Percentiles rank a stretch among this genome's conserved stretches.
Conservation (phyloP, 1,284 basidiomycete genomes). For the Veloporphyrellus conicus region DNA sequence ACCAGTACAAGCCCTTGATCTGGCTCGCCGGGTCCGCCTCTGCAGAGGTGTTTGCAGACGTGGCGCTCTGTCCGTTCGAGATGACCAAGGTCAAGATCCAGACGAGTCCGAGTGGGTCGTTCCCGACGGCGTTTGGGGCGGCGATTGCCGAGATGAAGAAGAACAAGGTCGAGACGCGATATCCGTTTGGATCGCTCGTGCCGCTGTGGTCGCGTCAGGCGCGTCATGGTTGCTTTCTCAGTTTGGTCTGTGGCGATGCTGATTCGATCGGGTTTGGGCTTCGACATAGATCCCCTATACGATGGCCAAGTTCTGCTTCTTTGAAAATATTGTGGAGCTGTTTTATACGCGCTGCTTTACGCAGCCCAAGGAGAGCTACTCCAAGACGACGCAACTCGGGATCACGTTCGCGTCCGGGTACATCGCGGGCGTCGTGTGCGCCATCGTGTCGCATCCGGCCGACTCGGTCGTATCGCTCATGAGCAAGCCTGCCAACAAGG, state of each 20-base stretch:
- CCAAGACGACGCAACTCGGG: constrained; percentile 70
- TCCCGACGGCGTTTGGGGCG: constrained; percentile 67
- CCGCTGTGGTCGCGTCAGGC: constrained; percentile 83
- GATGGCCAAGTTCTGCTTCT: constrained; percentile 87
- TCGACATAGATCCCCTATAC: constrained; percentile 74
- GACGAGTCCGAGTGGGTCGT: constrained; percentile 66
- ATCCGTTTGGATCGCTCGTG: constrained; percentile 75
- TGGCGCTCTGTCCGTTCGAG: constrained; percentile 77
- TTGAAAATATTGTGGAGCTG: constrained; percentile 70
- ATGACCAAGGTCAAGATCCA: constrained; percentile 87
- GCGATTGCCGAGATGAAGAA: constrained; percentile 66
- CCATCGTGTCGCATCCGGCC: constrained; percentile 78
- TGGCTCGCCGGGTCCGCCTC: constrained; percentile 93
- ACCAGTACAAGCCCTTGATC: constrained; percentile 87
- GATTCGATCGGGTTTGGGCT: too few relatives aligned
- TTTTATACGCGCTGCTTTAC: constrained; percentile 78
- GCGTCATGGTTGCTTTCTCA: constrained; percentile 18
- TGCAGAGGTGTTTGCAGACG: constrained; percentile 93
- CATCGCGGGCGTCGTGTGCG: constrained; percentile 77
- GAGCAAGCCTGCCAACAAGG: constrained; percentile 72
- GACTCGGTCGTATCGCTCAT: constrained; percentile 77
- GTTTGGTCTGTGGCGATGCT: too few relatives aligned
- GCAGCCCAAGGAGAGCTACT: constrained; percentile 66
- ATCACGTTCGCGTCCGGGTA: constrained; percentile 79
- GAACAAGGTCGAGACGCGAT: constrained; percentile 64